Evolutionary conservation across 805 yeast genomes (phyloP).

Genomic region (Hanseniaspora meyeri): DNA sequence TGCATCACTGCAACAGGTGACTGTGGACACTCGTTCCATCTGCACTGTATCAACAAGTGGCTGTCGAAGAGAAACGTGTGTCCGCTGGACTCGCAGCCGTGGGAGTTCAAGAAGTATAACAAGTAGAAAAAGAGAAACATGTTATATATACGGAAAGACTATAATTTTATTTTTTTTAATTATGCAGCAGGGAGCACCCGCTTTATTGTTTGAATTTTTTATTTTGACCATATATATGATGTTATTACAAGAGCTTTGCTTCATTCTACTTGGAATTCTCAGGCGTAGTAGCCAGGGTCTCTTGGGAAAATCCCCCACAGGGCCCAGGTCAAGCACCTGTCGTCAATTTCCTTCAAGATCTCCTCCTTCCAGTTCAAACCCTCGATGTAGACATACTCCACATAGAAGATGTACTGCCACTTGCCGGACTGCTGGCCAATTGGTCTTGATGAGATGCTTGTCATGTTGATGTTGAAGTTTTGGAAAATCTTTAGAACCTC

Average conservation of each 20-base stretch:
- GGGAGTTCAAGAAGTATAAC: constrained; percentile 70
- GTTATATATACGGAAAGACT: not conserved
- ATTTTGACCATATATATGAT: not conserved
- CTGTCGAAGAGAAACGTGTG: constrained; percentile 88
- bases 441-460: constrained; percentile 69
- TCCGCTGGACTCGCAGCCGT: constrained; percentile 87
- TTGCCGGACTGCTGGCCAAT: constrained; percentile 28
- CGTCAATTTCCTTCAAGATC: constrained; percentile 34
- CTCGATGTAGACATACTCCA: constrained; percentile 39
- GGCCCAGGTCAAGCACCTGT: constrained; percentile 38
- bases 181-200: no score
- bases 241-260: not conserved
- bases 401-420: constrained; percentile 77
- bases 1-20: constrained; percentile 96
- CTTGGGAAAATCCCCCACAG: constrained; percentile 50
- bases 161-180: no score
- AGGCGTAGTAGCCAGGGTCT: constrained; percentile 29
- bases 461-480: constrained; percentile 46
- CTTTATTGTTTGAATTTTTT: no score
- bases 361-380: constrained; percentile 21
- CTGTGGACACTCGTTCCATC: constrained; percentile 96
- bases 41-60: constrained; percentile 95
- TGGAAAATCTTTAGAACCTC: constrained; percentile 49
- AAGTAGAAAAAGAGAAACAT: constrained; percentile 27
- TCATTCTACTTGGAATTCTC: not conserved